These are phyloP conservation scores for Chiua virens DNA, from an alignment of 768 basidiomycete genomes.

Conservation along the genomic window DNA sequence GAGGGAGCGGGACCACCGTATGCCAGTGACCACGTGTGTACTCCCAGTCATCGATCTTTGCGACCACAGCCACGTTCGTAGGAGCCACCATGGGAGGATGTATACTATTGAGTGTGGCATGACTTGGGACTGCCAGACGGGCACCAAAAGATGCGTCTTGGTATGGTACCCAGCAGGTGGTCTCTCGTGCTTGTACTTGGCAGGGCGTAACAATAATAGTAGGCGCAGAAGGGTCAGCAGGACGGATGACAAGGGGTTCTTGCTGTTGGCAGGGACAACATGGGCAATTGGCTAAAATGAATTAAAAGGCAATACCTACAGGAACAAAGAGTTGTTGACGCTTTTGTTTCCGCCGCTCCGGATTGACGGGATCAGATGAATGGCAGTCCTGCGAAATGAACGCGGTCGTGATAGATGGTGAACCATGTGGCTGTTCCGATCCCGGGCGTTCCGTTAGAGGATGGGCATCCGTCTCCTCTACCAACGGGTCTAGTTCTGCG, in stretches of 20 bases:
- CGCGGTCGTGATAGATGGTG: neutral
- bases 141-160: constrained; percentile 56
- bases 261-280: constrained; percentile 1
- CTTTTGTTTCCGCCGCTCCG: constrained; percentile 12
- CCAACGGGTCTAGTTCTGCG: constrained; percentile 37
- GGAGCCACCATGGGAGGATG: constrained; percentile 43
- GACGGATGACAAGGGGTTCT: constrained; percentile 31
- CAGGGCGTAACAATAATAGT: constrained; percentile 54
- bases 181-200: constrained; percentile 37
- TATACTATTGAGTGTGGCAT: constrained; percentile 46
- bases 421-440: neutral
- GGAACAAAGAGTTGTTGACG: constrained; percentile 8
- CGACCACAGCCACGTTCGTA: constrained; percentile 14
- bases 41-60: constrained; percentile 41
- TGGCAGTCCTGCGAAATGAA: neutral
- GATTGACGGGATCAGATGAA: neutral
- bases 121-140: constrained; percentile 49
- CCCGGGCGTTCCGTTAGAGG: neutral
- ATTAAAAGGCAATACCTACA: constrained; percentile 1
- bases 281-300: neutral
- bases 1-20: constrained; percentile 44
- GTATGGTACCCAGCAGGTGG: constrained; percentile 47
- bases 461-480: constrained; percentile 6
- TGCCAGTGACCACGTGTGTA: constrained; percentile 57
- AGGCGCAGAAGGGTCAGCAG: constrained; percentile 41